Conservation (phyloP, 129 eudicot species). For the Saussurea involucrata region DNA sequence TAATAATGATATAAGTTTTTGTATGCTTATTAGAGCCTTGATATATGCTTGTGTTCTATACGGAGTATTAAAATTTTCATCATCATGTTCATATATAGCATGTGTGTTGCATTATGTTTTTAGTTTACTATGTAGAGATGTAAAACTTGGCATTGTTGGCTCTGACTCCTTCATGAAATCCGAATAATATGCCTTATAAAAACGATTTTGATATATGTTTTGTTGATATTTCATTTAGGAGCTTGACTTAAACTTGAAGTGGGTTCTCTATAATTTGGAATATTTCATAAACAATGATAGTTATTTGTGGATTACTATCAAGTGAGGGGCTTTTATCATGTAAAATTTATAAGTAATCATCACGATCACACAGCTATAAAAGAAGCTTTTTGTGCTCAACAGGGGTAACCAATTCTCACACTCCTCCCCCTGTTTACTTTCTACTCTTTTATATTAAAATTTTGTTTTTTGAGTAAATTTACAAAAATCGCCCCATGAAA, state of each 20-base stretch:
- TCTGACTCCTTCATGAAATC: not conserved
- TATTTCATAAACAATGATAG: not conserved
- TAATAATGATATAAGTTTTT: not conserved
- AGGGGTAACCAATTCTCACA: no score
- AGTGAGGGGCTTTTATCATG: not conserved
- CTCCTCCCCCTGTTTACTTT: no score
- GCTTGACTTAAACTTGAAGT: not conserved
- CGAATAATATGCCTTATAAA: not conserved
- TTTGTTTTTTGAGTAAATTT: no score
- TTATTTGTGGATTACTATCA: not conserved
- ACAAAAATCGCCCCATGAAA: no score
- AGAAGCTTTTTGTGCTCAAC: no score
- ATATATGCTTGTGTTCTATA: not conserved
- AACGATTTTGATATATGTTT: not conserved
- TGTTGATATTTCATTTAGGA: not conserved
- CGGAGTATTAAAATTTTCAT: not conserved
- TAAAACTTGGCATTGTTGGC: not conserved
- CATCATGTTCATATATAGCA: no score
- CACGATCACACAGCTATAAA: no score
- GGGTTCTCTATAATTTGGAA: constrained; percentile 2
- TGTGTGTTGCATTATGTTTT: not conserved
- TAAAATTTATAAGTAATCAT: not conserved
- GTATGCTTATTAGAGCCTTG: not conserved
- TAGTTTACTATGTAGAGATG: not conserved
- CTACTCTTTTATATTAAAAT: no score